These are phyloP conservation scores for Trifolium repens DNA, from an alignment of 306 rosid genomes.

Conservation along the genomic window DNA sequence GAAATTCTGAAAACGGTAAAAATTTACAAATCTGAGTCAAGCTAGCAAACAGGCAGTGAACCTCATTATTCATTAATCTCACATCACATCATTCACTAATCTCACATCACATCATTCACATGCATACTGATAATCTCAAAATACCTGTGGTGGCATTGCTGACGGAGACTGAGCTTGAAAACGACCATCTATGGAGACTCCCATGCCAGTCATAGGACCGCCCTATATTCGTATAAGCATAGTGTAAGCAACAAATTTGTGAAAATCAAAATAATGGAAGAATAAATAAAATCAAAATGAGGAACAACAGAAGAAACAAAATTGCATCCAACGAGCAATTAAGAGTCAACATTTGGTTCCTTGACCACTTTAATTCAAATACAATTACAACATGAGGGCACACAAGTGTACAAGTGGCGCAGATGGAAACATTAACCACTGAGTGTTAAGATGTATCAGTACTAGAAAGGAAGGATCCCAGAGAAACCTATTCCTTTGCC, in stretches of 20 bases:
- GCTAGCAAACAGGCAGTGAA: conserved; percentile 34
- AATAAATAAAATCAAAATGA: conserved; percentile 3
- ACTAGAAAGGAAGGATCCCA: neutral
- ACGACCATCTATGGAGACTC: conserved; percentile 59
- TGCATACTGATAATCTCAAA: neutral
- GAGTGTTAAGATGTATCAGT: neutral
- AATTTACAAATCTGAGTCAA: conserved; percentile 35
- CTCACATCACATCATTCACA: conserved; percentile 9
- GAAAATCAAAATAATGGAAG: conserved; percentile 10
- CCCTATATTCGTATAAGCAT: conserved; percentile 55
- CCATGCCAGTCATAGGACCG: conserved; percentile 57
- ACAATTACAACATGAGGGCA: conserved; percentile 3
- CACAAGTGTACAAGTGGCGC: neutral
- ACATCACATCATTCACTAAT: conserved; percentile 18
- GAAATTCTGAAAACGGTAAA: conserved; percentile 59
- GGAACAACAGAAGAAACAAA: neutral
- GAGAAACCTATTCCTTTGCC: neutral
- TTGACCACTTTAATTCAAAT: conserved; percentile 1
- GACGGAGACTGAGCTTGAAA: conserved; percentile 51
- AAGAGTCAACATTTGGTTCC: neutral
- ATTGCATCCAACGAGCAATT: conserved; percentile 27
- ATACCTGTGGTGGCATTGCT: conserved; percentile 68
- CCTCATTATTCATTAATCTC: conserved; percentile 33
- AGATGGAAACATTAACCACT: neutral
- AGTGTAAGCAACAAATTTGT: conserved; percentile 36